Conservation (phyloP, 768 basidiomycete species). For the Fomitopsis serialis region DNA sequence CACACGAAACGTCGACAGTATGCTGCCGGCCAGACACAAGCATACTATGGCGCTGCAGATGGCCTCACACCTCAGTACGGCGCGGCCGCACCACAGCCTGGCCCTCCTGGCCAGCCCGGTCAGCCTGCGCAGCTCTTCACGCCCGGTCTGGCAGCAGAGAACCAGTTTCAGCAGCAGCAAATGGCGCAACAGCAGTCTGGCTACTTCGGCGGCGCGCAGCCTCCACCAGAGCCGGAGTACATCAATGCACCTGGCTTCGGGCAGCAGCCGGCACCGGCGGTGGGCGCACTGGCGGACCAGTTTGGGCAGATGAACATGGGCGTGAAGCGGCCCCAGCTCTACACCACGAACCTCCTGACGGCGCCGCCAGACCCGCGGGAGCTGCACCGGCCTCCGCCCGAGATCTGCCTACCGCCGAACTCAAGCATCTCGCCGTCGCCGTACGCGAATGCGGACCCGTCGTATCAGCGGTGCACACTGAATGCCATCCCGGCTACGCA, state of each 20-base stretch:
- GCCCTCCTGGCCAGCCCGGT: slow-evolving; percentile 43
- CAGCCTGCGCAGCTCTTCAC: slow-evolving; percentile 71
- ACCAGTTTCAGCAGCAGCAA: slow-evolving; percentile 63
- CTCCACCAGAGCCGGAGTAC: slow-evolving; percentile 33
- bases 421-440: slow-evolving; percentile 76
- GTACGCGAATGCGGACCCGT: slow-evolving; percentile 78
- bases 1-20: slow-evolving; percentile 83
- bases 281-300: slow-evolving; percentile 73
- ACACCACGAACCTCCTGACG: slow-evolving; percentile 89
- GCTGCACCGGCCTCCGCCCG: slow-evolving; percentile 76
- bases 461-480: slow-evolving; percentile 87
- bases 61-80: slow-evolving; percentile 38
- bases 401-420: slow-evolving; percentile 84
- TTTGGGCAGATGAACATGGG: slow-evolving; percentile 87
- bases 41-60: slow-evolving; percentile 60
- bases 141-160: slow-evolving; percentile 71
- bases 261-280: slow-evolving; percentile 36
- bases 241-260: slow-evolving; percentile 39
- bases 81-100: slow-evolving; percentile 30
- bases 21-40: slow-evolving; percentile 90
- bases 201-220: slow-evolving; percentile 34
- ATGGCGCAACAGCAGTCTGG: slow-evolving; percentile 29
- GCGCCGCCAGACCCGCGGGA: slow-evolving; percentile 90
- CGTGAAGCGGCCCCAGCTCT: slow-evolving; percentile 72
- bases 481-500: slow-evolving; percentile 92